Conservation (phyloP, 768 basidiomycete species). For the Macrolepiota albuminosa region DNA sequence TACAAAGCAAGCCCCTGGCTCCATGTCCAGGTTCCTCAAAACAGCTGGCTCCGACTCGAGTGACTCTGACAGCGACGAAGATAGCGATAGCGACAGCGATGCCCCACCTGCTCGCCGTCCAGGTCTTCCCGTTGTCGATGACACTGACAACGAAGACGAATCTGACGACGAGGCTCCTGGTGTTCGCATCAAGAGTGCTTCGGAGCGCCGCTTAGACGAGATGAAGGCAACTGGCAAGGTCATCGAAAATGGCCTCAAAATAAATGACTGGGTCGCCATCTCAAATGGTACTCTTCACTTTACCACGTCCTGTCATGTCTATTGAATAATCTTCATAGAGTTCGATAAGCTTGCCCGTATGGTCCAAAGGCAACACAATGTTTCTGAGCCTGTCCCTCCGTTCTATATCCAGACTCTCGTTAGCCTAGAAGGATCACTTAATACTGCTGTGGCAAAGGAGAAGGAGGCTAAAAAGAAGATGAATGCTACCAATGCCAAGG, state of each 20-base stretch:
- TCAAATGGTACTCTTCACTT: slow-evolving; percentile 57
- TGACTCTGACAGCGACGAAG: slow-evolving; percentile 53
- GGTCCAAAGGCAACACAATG: slow-evolving; percentile 81
- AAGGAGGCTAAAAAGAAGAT: slow-evolving; percentile 95
- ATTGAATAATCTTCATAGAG: slow-evolving; percentile 42
- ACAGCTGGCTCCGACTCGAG: slow-evolving; percentile 59
- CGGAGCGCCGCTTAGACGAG: slow-evolving; percentile 89
- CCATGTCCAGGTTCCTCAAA: slow-evolving; percentile 76
- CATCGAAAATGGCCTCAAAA: slow-evolving; percentile 93
- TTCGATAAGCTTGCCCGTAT: slow-evolving; percentile 94
- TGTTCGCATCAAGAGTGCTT: slow-evolving; percentile 80
- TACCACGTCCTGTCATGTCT: not conserved
- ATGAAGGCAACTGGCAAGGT: slow-evolving; percentile 89
- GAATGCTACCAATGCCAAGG: slow-evolving; percentile 90
- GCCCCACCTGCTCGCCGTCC: slow-evolving; percentile 24
- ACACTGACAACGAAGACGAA: slow-evolving; percentile 33
- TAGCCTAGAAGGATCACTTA: slow-evolving; percentile 74
- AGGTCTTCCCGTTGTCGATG: slow-evolving; percentile 32
- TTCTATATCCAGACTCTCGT: slow-evolving; percentile 76
- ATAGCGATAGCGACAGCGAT: slow-evolving; percentile 52
- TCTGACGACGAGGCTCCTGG: slow-evolving; percentile 67
- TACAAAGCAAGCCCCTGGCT: slow-evolving; percentile 39
- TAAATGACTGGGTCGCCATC: slow-evolving; percentile 94
- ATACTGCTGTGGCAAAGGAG: slow-evolving; percentile 71
- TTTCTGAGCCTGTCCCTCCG: slow-evolving; percentile 81